These are phyloP conservation scores for Pezicula carpinea DNA, from an alignment of 2,329 filamentous ascomycete species.

Conservation along the genomic window DNA sequence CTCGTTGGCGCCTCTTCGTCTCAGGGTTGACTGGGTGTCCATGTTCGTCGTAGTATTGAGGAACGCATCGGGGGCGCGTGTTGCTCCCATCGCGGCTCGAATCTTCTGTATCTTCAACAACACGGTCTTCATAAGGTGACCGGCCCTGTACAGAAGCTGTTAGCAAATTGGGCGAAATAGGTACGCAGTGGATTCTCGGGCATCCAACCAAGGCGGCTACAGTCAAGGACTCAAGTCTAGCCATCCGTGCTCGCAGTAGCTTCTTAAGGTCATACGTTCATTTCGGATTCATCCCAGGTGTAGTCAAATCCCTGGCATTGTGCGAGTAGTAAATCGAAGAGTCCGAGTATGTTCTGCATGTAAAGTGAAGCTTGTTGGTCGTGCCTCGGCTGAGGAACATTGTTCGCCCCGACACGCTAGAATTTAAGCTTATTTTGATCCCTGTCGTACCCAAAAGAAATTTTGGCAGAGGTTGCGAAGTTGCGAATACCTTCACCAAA, in stretches of 20 bases:
- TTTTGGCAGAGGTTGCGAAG: neutral
- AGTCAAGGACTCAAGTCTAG: slow-evolving; percentile 20
- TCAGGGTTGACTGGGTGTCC: slow-evolving; percentile 28
- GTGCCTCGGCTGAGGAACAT: no score
- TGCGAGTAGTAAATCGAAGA: no score
- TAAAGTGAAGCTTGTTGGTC: no score
- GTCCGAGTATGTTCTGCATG: no score
- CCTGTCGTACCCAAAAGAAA: neutral
- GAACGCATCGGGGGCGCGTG: no score
- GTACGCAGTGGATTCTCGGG: no score
- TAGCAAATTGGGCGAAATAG: neutral
- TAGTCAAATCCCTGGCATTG: neutral
- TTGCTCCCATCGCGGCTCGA: neutral
- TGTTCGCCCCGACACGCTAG: neutral
- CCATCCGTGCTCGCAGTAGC: no score
- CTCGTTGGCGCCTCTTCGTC: slow-evolving; percentile 26
- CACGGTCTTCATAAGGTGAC: slow-evolving; percentile 28
- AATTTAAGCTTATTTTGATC: neutral
- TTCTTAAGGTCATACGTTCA: neutral
- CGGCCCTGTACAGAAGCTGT: slow-evolving; percentile 20
- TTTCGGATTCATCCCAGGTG: neutral
- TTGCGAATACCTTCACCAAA: no score
- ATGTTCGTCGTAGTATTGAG: slow-evolving; percentile 28
- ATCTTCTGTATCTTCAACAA: slow-evolving; percentile 16
- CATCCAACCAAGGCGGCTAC: slow-evolving; percentile 23